Evolutionary conservation across 2,329 filamentous ascomycete genomes (phyloP).

Genomic region (Neophaeococcomyces mojaviensis): DNA sequence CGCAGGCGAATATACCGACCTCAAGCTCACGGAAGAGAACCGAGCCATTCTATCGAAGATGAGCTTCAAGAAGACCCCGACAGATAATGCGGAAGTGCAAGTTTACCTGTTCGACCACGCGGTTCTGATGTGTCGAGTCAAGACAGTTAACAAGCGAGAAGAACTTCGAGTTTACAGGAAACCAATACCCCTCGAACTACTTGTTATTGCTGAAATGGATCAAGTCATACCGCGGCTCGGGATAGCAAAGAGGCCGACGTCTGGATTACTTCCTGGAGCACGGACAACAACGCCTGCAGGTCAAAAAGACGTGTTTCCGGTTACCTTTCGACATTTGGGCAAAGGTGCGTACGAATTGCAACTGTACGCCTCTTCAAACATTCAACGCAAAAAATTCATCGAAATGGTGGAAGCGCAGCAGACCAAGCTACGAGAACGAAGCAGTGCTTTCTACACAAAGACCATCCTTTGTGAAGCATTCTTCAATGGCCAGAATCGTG

Average conservation of each 20-base stretch:
- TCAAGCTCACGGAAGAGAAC: slow-evolving; percentile 88
- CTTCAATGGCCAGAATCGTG: slow-evolving; percentile 78
- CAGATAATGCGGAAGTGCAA: slow-evolving; percentile 81
- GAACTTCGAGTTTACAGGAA: slow-evolving; percentile 92
- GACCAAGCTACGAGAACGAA: slow-evolving; percentile 67
- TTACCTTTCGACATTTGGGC: slow-evolving; percentile 91
- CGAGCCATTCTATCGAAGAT: slow-evolving; percentile 93
- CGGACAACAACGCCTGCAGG: slow-evolving; percentile 46
- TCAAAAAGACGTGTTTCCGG: slow-evolving; percentile 74
- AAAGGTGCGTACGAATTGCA: slow-evolving; percentile 92
- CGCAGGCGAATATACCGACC: slow-evolving; percentile 80
- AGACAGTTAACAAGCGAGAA: slow-evolving; percentile 85
- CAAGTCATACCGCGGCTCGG: slow-evolving; percentile 79
- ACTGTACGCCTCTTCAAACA: slow-evolving; percentile 76
- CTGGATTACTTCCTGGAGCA: slow-evolving; percentile 64
- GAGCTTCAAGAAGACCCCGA: slow-evolving; percentile 83
- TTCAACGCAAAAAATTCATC: slow-evolving; percentile 90
- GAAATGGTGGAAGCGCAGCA: slow-evolving; percentile 91
- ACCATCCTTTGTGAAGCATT: slow-evolving; percentile 72
- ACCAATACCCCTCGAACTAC: slow-evolving; percentile 86
- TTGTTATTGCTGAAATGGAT: slow-evolving; percentile 95
- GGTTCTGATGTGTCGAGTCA: slow-evolving; percentile 81
- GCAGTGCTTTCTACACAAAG: slow-evolving; percentile 63
- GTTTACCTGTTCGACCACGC: slow-evolving; percentile 96
- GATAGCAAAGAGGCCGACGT: slow-evolving; percentile 77